Conservation (phyloP, 768 basidiomycete species). For the Leccinum variicolor region DNA sequence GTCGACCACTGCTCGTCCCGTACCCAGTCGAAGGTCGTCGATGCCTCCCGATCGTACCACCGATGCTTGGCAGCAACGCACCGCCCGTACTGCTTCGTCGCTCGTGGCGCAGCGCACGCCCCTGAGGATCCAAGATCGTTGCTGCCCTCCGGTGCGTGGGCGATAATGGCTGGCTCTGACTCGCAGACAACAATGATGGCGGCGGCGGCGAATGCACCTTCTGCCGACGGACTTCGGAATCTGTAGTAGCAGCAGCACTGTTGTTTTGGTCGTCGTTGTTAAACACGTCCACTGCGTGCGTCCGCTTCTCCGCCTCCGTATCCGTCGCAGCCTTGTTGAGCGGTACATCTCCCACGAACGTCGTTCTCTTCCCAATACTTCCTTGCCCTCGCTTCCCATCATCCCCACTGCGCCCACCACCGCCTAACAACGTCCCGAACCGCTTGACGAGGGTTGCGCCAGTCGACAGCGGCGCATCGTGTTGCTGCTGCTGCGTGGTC, state of each 20-base stretch:
- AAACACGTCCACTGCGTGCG: conserved; percentile 16
- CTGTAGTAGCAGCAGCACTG: conserved; percentile 2
- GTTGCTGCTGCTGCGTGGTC: not conserved
- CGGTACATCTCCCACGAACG: conserved; percentile 43
- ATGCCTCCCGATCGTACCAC: conserved; percentile 63
- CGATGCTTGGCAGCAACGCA: conserved; percentile 43
- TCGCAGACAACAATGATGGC: conserved; percentile 35
- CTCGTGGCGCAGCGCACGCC: conserved; percentile 62
- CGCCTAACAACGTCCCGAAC: conserved; percentile 63
- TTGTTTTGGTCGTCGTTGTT: conserved; percentile 14
- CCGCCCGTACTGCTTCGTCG: conserved; percentile 76
- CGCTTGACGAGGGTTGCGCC: conserved; percentile 74
- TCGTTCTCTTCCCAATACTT: conserved; percentile 44
- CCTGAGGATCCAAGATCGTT: conserved; percentile 70
- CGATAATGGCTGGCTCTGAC: conserved; percentile 55
- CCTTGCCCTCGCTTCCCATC: conserved; percentile 40
- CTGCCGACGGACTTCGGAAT: conserved; percentile 22
- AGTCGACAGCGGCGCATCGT: conserved; percentile 42
- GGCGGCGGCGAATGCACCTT: conserved; percentile 28
- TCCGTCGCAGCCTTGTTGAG: conserved; percentile 39
- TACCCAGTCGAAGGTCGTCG: conserved; percentile 72
- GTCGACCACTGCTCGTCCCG: conserved; percentile 30
- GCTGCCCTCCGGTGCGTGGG: conserved; percentile 70
- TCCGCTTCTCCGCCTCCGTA: conserved; percentile 31
- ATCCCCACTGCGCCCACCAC: conserved; percentile 36